Evolutionary conservation across 2,329 filamentous ascomycete genomes (phyloP).

Genomic region (Stachybotrys elegans): DNA sequence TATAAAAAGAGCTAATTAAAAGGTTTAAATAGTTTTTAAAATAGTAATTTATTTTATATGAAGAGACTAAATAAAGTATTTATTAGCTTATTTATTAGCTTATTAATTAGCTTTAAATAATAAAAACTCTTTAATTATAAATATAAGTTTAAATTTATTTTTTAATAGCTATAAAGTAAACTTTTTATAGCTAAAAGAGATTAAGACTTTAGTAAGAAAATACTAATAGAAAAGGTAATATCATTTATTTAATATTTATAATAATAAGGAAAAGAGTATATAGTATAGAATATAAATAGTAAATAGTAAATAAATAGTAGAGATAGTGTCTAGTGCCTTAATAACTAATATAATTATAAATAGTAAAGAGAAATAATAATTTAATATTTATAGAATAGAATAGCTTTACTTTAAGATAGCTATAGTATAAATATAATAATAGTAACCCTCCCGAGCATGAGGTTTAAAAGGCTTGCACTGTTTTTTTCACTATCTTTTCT

Average conservation of each 20-base stretch:
- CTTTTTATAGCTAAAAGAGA: not conserved
- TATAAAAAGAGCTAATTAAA: too few relatives aligned
- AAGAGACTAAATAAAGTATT: not conserved
- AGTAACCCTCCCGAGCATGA: too few relatives aligned
- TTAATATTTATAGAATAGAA: not conserved
- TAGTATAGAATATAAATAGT: not conserved
- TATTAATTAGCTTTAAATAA: not conserved
- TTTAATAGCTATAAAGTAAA: not conserved
- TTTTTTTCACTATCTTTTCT: too few relatives aligned
- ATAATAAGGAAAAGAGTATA: not conserved
- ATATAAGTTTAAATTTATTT: not conserved
- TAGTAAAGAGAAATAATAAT: too few relatives aligned
- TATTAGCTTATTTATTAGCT: not conserved
- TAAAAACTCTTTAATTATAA: not conserved
- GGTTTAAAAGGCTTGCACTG: too few relatives aligned
- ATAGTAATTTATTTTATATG: slow-evolving; percentile 3
- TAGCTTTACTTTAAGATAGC: not conserved
- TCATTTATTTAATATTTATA: not conserved
- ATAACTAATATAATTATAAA: too few relatives aligned
- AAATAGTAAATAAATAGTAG: not conserved
- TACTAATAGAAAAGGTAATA: not conserved
- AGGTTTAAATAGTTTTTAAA: not conserved
- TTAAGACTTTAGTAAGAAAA: not conserved
- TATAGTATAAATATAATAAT: not conserved
- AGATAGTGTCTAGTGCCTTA: too few relatives aligned